Evolutionary conservation across 2,329 filamentous ascomycete genomes (phyloP).

Genomic region (Colletotrichum limetticola): DNA sequence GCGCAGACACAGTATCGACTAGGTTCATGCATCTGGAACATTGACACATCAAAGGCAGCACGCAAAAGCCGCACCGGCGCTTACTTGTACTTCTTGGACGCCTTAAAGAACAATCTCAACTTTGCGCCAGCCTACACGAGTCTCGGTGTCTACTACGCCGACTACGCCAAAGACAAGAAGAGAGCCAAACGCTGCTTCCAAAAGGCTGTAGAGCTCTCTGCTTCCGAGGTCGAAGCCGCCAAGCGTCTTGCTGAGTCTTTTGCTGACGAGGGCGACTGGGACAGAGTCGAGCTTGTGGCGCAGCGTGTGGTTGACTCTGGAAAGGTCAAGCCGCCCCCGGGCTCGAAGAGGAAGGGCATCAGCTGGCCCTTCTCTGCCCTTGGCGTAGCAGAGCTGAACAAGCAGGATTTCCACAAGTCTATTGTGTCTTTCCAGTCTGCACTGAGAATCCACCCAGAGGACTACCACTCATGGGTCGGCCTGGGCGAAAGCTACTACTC

Average conservation of each 20-base stretch:
- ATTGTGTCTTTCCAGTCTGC: conserved; percentile 94
- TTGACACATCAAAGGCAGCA: conserved; percentile 77
- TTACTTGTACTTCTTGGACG: conserved; percentile 84
- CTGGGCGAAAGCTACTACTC: conserved; percentile 98
- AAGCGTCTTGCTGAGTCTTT: conserved; percentile 88
- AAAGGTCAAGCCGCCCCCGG: conserved; percentile 87
- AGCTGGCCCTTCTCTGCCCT: conserved; percentile 97
- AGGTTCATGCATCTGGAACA: conserved; percentile 87
- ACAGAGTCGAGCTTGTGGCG: conserved; percentile 92
- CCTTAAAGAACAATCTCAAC: conserved; percentile 87
- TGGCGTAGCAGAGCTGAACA: conserved; percentile 94
- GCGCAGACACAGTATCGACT: conserved; percentile 89
- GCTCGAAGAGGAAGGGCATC: conserved; percentile 90
- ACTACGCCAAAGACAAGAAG: conserved; percentile 88
- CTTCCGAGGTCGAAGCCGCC: conserved; percentile 86
- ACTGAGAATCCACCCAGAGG: conserved; percentile 81
- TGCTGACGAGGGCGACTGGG: conserved; percentile 93
- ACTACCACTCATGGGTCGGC: conserved; percentile 97
- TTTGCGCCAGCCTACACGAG: conserved; percentile 92
- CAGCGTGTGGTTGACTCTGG: conserved; percentile 95
- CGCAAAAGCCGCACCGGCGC: conserved; percentile 84
- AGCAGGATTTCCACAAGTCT: conserved; percentile 87
- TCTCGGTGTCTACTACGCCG: conserved; percentile 89
- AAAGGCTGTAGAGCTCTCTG: conserved; percentile 92
- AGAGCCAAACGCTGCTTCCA: conserved; percentile 93